Conservation (phyloP, 73 alveolate genomes). For the Paramecium sexaurelia region DNA sequence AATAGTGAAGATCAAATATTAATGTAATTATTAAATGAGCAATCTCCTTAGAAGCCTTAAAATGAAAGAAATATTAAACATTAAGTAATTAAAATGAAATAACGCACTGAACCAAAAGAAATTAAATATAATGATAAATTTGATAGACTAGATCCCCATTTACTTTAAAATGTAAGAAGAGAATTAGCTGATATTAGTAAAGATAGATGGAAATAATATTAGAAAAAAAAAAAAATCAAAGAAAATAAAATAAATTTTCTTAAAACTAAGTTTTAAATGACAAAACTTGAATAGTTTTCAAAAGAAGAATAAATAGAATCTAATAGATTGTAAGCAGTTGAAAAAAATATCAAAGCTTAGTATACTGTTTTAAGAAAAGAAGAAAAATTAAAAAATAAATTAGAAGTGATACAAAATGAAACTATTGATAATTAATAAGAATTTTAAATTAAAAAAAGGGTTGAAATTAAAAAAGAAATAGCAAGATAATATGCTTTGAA, state of each 20-base stretch:
- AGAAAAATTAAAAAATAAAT: not conserved
- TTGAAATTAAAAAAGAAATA: not conserved
- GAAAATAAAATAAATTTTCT: not conserved
- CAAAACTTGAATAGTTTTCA: not conserved
- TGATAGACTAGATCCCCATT: slow-evolving; percentile 6
- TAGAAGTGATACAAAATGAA: not conserved
- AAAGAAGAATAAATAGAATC: not conserved
- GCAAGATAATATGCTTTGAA: not conserved
- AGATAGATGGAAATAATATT: slow-evolving; percentile 8
- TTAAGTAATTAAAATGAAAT: not conserved
- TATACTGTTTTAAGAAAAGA: not conserved
- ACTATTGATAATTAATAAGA: not conserved
- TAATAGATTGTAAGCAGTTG: not conserved
- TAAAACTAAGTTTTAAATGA: not conserved
- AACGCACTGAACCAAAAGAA: not conserved
- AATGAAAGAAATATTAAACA: not conserved
- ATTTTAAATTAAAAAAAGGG: not conserved
- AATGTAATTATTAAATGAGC: not conserved
- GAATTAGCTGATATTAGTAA: slow-evolving; percentile 8
- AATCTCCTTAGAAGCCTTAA: not conserved
- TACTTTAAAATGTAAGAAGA: not conserved
- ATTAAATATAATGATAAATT: not conserved
- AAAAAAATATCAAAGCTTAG: not conserved
- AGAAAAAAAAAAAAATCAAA: not conserved
- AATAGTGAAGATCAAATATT: slow-evolving; percentile 8